Evolutionary conservation across 345 rosid genomes (phyloP).

Genomic region (Corymbia maculata): DNA sequence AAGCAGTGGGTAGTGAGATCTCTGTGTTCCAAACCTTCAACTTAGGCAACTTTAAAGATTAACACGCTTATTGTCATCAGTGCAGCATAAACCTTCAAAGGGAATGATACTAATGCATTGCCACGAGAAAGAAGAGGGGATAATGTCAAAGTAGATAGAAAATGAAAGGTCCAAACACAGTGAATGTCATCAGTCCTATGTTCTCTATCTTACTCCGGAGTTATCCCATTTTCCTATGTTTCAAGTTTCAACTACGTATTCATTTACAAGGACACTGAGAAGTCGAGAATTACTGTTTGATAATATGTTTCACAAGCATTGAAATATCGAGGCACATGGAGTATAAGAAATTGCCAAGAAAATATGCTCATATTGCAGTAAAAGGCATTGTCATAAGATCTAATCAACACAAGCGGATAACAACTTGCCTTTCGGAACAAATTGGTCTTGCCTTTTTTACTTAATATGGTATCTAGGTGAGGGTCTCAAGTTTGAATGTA

Average conservation of each 20-base stretch:
- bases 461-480: neutral
- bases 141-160: neutral
- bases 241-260: neutral
- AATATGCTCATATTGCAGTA: neutral
- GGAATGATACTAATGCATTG: neutral
- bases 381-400: neutral
- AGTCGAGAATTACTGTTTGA: neutral
- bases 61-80: neutral
- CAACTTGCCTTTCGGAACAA: neutral
- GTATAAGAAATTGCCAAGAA: neutral
- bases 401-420: neutral
- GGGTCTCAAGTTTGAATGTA: neutral
- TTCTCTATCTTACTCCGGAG: neutral
- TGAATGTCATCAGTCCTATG: neutral
- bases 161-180: neutral
- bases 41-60: neutral
- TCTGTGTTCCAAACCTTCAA: neutral
- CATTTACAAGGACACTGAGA: neutral
- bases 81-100: neutral
- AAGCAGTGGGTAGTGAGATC: neutral
- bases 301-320: neutral
- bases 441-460: neutral
- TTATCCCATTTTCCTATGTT: neutral
- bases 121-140: neutral
- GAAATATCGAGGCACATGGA: neutral